These are phyloP conservation scores for Fagus sylvatica DNA, from an alignment of 306 rosid species.

Conservation along the genomic window DNA sequence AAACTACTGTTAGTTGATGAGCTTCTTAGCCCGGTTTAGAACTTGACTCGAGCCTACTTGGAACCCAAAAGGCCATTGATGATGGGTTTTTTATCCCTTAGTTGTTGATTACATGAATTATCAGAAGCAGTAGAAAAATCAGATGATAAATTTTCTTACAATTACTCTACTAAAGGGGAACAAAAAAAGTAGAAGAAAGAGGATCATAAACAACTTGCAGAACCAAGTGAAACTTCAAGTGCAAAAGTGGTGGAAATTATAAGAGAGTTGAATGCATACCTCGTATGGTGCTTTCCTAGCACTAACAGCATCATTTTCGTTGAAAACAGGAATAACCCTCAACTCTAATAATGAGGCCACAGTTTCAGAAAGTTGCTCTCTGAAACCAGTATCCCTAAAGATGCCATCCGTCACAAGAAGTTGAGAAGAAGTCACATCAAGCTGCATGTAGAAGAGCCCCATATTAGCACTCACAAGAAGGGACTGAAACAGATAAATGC, in stretches of 20 bases:
- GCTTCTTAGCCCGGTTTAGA: neutral
- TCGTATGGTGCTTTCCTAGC: constrained; percentile 80
- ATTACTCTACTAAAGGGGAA: neutral
- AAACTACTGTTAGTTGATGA: neutral
- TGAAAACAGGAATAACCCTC: constrained; percentile 86
- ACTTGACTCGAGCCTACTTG: neutral
- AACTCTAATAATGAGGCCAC: constrained; percentile 56
- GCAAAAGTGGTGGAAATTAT: neutral
- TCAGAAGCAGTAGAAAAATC: neutral
- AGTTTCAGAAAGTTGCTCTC: constrained; percentile 76
- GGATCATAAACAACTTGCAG: constrained; percentile 1
- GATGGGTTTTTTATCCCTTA: neutral
- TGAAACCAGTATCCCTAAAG: constrained; percentile 63
- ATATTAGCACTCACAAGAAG: constrained; percentile 29
- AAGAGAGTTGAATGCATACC: constrained; percentile 39
- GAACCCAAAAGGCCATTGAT: neutral
- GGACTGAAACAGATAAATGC: neutral
- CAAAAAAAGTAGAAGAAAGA: neutral
- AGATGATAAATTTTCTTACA: neutral
- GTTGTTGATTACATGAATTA: constrained; percentile 1
- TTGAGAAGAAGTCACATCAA: constrained; percentile 90
- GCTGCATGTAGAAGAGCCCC: constrained; percentile 50
- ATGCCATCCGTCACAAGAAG: constrained; percentile 86
- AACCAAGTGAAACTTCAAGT: neutral
- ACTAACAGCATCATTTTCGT: constrained; percentile 92